A percentile compares a stretch with the other conserved stretches of the same genome.
phyloP scores from a whole-genome alignment of 2,329 filamentous ascomycete species.

The Fusarium brevicatenulatum region DNA sequence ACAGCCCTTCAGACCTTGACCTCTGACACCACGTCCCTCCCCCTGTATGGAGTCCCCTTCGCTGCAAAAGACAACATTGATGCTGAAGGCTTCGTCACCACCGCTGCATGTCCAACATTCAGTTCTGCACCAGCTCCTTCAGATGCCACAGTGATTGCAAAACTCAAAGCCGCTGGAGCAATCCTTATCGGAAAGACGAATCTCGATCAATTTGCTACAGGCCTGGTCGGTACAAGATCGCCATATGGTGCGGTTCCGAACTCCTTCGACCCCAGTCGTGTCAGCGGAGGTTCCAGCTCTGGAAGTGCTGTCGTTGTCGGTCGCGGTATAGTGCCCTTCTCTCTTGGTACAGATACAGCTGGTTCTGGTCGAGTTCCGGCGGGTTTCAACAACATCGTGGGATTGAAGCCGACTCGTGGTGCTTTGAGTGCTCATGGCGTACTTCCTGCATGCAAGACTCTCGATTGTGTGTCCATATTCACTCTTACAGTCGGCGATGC shows the following conservation, averaged over 20 bases:
- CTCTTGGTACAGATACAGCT: slow-evolving; percentile 66
- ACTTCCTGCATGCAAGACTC: slow-evolving; percentile 64
- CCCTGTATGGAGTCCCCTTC: slow-evolving; percentile 67
- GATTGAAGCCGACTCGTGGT: slow-evolving; percentile 63
- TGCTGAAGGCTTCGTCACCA: slow-evolving; percentile 60
- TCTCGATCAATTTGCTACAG: slow-evolving; percentile 71
- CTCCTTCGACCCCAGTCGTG: slow-evolving; percentile 54
- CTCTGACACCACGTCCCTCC: slow-evolving; percentile 45
- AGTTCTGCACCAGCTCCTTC: slow-evolving; percentile 55
- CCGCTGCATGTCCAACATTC: slow-evolving; percentile 62
- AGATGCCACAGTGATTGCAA: slow-evolving; percentile 60
- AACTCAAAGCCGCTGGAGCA: slow-evolving; percentile 62
- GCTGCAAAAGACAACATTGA: slow-evolving; percentile 68
- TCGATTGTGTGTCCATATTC: slow-evolving; percentile 68
- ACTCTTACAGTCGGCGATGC: slow-evolving; percentile 61
- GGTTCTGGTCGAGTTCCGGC: slow-evolving; percentile 65
- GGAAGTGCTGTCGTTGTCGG: slow-evolving; percentile 66
- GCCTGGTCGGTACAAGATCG: slow-evolving; percentile 68
- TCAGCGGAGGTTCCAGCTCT: slow-evolving; percentile 66
- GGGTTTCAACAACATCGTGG: slow-evolving; percentile 63
- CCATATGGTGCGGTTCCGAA: slow-evolving; percentile 67
- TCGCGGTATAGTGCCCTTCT: slow-evolving; percentile 64
- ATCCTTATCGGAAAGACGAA: slow-evolving; percentile 68
- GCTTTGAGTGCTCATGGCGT: slow-evolving; percentile 61
- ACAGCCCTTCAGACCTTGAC: slow-evolving; percentile 14